Evolutionary conservation across 495 filamentous ascomycete genomes (phyloP), one percentile per base, ranked within the genome.

Genomic region (Hypoxylon perforatum): DNA sequence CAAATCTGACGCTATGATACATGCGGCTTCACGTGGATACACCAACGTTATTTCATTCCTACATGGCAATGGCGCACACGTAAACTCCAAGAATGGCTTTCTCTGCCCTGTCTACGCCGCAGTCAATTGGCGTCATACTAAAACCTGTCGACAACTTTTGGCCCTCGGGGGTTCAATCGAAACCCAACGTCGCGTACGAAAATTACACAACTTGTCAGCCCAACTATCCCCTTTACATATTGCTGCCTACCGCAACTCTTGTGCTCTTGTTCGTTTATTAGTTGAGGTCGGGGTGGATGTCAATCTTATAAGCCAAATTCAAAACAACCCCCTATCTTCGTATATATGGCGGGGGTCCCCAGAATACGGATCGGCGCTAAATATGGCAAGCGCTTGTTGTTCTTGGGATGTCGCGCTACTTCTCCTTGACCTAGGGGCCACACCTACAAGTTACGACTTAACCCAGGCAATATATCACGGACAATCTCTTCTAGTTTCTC

Each of bases 31-130:
- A 18, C 45, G 25, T 39, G 62, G 62, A 42, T 60, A 59, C 23
- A 53, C 36, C 6, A 4, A 53, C 4, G 55, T 65, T 25, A 30
- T 65, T 15, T 65, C 39, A 65, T 65, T 52, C 25, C 28, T 57
- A 15, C 33, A 57, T 25, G 23, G 14, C 23, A 35, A 2, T 4
- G 54, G 54, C n/a, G 54, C 41, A 23, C 28, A 11, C 1, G 28
- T 23, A 0, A 18, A 57, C 8, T 35, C 18, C 23, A 36, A 22
- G 30, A 57, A 57, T 18, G 41, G 28, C 3, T 23, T 14, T 7
- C 3, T 57, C 1, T 47, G 25, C 23, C 53, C 62, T 22, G 25
- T 65, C 1, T 58, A 60, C 18, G 46, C 54, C 0, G 62, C 62
- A 11, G 47, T 59, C 7, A 4, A 17, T 10, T 15, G 22, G 3